phyloP scores from a whole-genome alignment of 164 flowering plant genomes.

The Vitis rotundifolia region DNA sequence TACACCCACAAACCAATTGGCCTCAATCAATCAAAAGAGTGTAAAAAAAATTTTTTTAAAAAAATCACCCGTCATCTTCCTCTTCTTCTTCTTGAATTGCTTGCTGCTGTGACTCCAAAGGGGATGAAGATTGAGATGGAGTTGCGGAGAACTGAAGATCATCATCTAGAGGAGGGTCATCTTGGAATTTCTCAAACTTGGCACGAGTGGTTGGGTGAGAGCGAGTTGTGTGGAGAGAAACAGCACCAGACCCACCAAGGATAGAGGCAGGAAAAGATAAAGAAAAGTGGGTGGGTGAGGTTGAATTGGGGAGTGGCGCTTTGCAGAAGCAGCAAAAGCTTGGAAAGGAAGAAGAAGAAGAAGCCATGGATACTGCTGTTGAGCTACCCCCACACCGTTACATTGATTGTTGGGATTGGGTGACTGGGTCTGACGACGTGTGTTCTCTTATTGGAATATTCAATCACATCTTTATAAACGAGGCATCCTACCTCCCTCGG shows the following conservation, averaged over 20 bases:
- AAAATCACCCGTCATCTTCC: conserved; percentile 62
- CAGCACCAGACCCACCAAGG: conserved; percentile 14
- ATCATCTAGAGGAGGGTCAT: conserved; percentile 30
- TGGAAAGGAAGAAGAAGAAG: conserved; percentile 20
- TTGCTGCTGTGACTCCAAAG: conserved; percentile 20
- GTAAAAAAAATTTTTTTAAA: not conserved
- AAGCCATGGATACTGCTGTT: conserved; percentile 20
- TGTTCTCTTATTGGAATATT: too few relatives aligned
- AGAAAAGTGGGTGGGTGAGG: conserved; percentile 26
- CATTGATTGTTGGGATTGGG: too few relatives aligned
- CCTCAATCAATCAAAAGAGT: too few relatives aligned
- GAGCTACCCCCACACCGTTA: not conserved
- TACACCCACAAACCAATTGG: too few relatives aligned
- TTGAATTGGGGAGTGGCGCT: conserved; percentile 20
- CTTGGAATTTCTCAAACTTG: conserved; percentile 81
- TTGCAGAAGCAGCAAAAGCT: conserved; percentile 13
- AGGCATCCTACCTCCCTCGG: too few relatives aligned
- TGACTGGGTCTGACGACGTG: too few relatives aligned
- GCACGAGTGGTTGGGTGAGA: conserved; percentile 39
- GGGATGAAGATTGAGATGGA: conserved; percentile 8
- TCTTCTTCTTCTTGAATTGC: conserved; percentile 21
- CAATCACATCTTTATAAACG: too few relatives aligned
- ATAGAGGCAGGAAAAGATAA: conserved; percentile 23
- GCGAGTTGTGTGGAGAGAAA: conserved; percentile 25
- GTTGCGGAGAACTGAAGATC: too few relatives aligned